phyloP scores from a whole-genome alignment of 176 grass and related monocot genomes.

The Musa beccarii region DNA sequence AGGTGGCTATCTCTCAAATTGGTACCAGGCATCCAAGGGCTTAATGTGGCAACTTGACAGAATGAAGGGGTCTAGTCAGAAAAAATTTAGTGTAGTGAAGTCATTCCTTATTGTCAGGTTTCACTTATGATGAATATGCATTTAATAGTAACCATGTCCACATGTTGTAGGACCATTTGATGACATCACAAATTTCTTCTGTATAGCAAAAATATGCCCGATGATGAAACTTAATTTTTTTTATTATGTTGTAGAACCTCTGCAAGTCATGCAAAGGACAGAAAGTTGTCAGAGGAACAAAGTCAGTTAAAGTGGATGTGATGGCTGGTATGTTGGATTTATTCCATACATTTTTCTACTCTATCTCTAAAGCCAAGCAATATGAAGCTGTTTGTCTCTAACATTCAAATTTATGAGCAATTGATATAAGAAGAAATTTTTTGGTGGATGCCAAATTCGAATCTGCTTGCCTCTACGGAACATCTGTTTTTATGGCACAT shows the following conservation, averaged over 20 bases:
- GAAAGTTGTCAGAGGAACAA: slow-evolving; percentile 57
- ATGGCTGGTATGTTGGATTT: slow-evolving; percentile 40
- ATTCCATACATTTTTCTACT: background rate
- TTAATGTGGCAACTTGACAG: too few species aligned
- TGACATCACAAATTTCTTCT: too few species aligned
- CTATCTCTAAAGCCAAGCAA: background rate
- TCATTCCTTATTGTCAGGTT: too few species aligned
- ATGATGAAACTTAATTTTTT: slow-evolving; percentile 8
- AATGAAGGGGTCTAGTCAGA: too few species aligned
- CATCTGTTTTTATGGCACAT: background rate
- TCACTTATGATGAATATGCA: too few species aligned
- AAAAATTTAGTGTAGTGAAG: too few species aligned
- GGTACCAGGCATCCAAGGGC: too few species aligned
- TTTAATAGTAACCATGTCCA: too few species aligned
- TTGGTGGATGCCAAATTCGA: background rate
- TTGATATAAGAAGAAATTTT: background rate
- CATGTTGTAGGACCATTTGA: too few species aligned
- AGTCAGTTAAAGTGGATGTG: slow-evolving; percentile 62
- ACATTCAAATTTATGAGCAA: background rate
- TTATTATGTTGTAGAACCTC: slow-evolving; percentile 42
- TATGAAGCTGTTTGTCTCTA: background rate
- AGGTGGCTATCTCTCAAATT: too few species aligned
- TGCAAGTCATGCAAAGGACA: slow-evolving; percentile 80
- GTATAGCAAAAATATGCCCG: background rate
- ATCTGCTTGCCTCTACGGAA: background rate